Evolutionary conservation across 1,284 basidiomycete genomes (phyloP), one percentile per base, ranked within the genome.

Genomic region (Heterobasidion occidentale): DNA sequence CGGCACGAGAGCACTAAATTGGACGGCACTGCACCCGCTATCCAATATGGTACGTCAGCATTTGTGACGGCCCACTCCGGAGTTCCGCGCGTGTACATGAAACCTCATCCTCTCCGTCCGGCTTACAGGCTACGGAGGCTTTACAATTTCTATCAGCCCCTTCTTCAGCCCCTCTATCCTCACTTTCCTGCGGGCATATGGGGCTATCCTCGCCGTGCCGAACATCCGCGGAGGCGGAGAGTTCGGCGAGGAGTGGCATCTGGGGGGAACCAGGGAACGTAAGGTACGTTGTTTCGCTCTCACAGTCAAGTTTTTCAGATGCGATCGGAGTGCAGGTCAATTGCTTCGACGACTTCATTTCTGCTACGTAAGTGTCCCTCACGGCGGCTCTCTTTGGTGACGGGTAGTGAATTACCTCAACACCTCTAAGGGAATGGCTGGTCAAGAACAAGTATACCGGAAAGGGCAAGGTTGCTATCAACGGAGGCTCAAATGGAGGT

Each of bases 201-300:
- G 86, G 15, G 88, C 81, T 9, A 73, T 92, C 14, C 74, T 87
- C n/a, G 92, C 87, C 2, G 77, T 88, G 17, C 83, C 86, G 3
- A 89, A 84, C 61, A 88, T 90, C 62, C 74, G 92, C 53, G 92
- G 92, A n/a, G 92, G 92, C 8, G 80, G 80, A 2, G 92, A 94
- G 67, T 92, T 90, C 61, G 92, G 92, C 12, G 87, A 92, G 65
- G 80, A 84, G 15, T 92, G 89, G 89, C 88, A 92, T 65, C 64
- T 78, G 44, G 87, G 78, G n/a, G 90, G 87, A 2, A 84, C 75
- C 33, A 76, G 74, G 58, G 88, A 90, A 58, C 76, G 77, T 57
- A 91, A 91, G 77, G 86, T 86, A 56, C 62, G 68, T 45, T 35
- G 15, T 51, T 14, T 7, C 27, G 6, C 19, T 33, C n/a, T 34